phyloP scores from a whole-genome alignment of 306 rosid species.

The Quercus cerris region DNA sequence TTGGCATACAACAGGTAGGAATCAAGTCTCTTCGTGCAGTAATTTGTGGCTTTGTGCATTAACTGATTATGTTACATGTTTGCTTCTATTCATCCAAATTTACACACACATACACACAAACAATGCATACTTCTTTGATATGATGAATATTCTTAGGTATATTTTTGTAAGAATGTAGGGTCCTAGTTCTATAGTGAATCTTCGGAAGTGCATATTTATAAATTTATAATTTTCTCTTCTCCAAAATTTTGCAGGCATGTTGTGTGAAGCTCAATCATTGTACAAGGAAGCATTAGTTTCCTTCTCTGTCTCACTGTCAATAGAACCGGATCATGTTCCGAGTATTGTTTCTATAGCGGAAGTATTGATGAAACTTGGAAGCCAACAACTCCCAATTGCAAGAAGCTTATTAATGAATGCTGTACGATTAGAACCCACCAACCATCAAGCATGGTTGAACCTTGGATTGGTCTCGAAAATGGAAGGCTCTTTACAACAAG shows the following conservation, averaged over 20 bases:
- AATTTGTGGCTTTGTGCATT: neutral
- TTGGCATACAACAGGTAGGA: constrained; percentile 71
- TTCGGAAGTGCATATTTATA: neutral
- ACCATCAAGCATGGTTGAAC: constrained; percentile 74
- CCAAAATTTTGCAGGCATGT: constrained; percentile 35
- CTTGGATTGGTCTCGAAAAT: constrained; percentile 63
- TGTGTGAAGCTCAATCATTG: constrained; percentile 57
- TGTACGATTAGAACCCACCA: constrained; percentile 65
- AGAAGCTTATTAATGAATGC: constrained; percentile 81
- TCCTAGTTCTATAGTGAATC: neutral
- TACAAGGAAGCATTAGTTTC: constrained; percentile 71
- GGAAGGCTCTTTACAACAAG: constrained; percentile 66
- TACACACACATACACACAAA: neutral
- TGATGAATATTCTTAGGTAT: neutral
- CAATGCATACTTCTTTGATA: neutral
- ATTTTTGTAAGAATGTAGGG: neutral
- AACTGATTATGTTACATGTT: neutral
- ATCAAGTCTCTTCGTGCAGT: neutral
- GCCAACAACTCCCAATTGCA: constrained; percentile 60
- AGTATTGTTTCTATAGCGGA: constrained; percentile 69
- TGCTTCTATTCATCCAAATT: constrained; percentile 3
- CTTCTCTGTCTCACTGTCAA: constrained; percentile 56
- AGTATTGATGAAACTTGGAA: constrained; percentile 56
- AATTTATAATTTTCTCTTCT: neutral
- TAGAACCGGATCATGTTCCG: constrained; percentile 70